Evolutionary conservation across 495 filamentous ascomycete species (phyloP).

Genomic region (Penicillium ucsense): DNA sequence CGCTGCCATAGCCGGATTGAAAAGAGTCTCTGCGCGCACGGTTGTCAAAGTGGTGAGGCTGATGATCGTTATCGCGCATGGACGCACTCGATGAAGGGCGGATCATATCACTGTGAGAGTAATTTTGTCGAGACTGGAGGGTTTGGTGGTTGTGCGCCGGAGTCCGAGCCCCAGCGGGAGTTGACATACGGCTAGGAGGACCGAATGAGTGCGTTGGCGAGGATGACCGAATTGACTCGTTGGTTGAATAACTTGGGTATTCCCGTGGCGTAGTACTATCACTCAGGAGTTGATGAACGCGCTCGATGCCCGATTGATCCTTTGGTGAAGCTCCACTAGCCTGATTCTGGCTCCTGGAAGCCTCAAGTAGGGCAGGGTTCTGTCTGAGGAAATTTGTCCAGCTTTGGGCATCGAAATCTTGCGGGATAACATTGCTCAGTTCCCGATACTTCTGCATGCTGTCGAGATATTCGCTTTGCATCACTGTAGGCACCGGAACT

Average conservation of each 20-base stretch:
- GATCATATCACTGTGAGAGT: slow-evolving; percentile 24
- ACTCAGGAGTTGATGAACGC: slow-evolving; percentile 41
- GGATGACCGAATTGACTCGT: slow-evolving; percentile 23
- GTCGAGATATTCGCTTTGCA: slow-evolving; percentile 59
- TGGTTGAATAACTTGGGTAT: slow-evolving; percentile 19
- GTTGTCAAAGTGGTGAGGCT: slow-evolving; percentile 16
- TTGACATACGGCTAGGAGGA: slow-evolving; percentile 28
- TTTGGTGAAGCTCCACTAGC: slow-evolving; percentile 27
- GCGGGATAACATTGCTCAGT: slow-evolving; percentile 49
- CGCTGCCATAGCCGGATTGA: slow-evolving; percentile 53
- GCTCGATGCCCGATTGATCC: slow-evolving; percentile 47
- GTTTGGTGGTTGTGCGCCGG: slow-evolving; percentile 19
- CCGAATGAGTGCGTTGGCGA: slow-evolving; percentile 30
- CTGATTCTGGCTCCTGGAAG: slow-evolving; percentile 20
- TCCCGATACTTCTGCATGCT: slow-evolving; percentile 53
- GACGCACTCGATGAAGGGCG: slow-evolving; percentile 42
- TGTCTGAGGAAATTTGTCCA: slow-evolving; percentile 58
- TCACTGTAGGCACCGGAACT: slow-evolving; percentile 66
- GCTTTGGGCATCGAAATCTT: slow-evolving; percentile 56
- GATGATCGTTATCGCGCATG: slow-evolving; percentile 30
- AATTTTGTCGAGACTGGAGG: slow-evolving; percentile 14
- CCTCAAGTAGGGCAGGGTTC: slow-evolving; percentile 41
- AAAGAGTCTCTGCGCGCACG: slow-evolving; percentile 27
- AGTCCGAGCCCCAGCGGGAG: slow-evolving; percentile 22
- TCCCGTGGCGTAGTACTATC: slow-evolving; percentile 37